Base-by-base conservation (phyloP, 352 stramenopile species). In the Globisporangium radiosum region DNA sequence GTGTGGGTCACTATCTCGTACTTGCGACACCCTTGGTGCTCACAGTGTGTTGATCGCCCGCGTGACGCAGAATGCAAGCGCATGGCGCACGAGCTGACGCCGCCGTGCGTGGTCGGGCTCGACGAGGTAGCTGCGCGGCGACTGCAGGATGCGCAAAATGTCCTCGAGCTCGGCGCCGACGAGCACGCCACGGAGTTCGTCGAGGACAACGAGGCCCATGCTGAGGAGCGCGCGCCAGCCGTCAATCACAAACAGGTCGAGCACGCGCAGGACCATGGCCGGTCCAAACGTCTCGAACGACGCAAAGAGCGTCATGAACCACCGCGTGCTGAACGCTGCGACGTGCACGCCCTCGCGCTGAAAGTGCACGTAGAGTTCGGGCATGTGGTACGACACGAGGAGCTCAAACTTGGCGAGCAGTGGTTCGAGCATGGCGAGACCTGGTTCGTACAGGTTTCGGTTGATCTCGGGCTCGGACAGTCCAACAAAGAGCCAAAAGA, bases 291-390 rank as follows among this genome's bases (percentile, higher is more conserved):
- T 90, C 57, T 93, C 81, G 53, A 88, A 90, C 0, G 81, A 85
- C 13, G 84, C 86, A 47, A 91, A 93, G 52, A 89, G 81, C n/a
- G 84, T 93, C 63, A 93, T 70, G 58, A 93, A 93, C 84, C 84
- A 93, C 36, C 84, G 80, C 11, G 84, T 83, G 8, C 77, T 84
- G 63, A 88, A 93, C 3, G 77, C 80, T 2, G 74, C 78, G 13
- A 90, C 79, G 17, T 88, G 75, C 10, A 91, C 76, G 3, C 81
- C 71, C 39, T 91, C 77, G 8, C 50, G 39, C 56, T 86, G 52
- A 25, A 93, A 79, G 44, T 91, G 81, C 7, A 53, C 57, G 25
- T 85, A 70, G 10, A 91, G 55, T 39, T 82, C 73, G 3, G 84
- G 81, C 72, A 90, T 88, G 45, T 91, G 79, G 2, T 69, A 74